Evolutionary conservation across 495 filamentous ascomycete genomes (phyloP).

Genomic region (Penicillium angulare): DNA sequence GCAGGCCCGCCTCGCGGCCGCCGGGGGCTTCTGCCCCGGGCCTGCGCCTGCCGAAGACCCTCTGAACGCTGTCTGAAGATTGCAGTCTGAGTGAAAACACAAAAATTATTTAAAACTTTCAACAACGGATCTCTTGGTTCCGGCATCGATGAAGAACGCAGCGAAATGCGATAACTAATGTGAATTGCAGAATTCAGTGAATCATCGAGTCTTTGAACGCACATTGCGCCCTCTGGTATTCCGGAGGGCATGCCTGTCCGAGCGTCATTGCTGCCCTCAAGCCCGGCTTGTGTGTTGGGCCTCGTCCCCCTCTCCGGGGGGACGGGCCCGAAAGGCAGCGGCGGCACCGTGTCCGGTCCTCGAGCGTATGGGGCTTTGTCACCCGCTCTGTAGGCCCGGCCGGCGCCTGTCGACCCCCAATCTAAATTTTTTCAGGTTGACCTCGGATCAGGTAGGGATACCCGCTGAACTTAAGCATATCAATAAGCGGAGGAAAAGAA

Average conservation of each 20-base stretch:
- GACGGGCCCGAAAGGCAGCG: conserved; percentile 45
- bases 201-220: conserved; percentile 74
- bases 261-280: conserved; percentile 60
- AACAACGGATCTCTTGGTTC: conserved; percentile 71
- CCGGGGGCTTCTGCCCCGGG: conserved; percentile 19
- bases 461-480: conserved; percentile 68
- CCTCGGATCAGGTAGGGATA: conserved; percentile 69
- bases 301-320: conserved; percentile 19
- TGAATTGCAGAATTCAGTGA: conserved; percentile 72
- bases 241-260: conserved; percentile 64
- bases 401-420: conserved; percentile 14
- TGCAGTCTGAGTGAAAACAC: conserved; percentile 35
- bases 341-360: conserved; percentile 39
- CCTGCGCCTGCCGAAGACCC: conserved; percentile 34
- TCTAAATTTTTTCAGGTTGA: conserved; percentile 42
- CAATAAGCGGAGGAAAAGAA: conserved; percentile 63
- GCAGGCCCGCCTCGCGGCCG: conserved; percentile 25
- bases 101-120: conserved; percentile 55
- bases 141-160: conserved; percentile 72
- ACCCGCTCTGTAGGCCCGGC: conserved; percentile 21
- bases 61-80: conserved; percentile 24
- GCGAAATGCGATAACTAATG: conserved; percentile 73
- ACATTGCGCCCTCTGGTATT: conserved; percentile 66
- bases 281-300: conserved; percentile 49
- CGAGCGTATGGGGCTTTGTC: conserved; percentile 43